Evolutionary conservation across 2,329 filamentous ascomycete species (phyloP), one percentile per base, ranked within the genome.

Genomic region (Neonectria punicea): DNA sequence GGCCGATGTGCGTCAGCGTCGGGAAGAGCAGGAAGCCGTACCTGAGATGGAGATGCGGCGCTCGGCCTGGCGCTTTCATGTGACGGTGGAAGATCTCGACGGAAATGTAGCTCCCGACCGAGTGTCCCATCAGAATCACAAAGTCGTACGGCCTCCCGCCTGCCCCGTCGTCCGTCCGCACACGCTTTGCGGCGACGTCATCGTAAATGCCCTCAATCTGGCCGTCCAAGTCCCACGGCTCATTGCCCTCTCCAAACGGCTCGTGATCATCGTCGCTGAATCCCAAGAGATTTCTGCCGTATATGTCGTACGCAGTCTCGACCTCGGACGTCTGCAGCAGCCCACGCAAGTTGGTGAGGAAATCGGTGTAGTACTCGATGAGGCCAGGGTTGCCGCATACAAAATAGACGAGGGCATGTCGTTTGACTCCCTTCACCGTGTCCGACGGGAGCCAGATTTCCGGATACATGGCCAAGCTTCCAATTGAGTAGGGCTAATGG

Each of bases 381-480:
- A 93, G 82, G 5, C 92, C 92, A 5, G 92, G 92, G 69, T 95
- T 95, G 20, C 92, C 92, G 30, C 90, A 87, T 44, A 95, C 84
- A 78, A 93, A 91, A 80, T 89, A 93, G 70, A 94, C 80, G 54
- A 94, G 85, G 65, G 79, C 80, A 65, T 74, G 79, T 14, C 67
- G 66, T 18, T 65, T 61, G 51, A 70, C 61, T 9, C 56, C 53
- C 20, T 68, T 67, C 28, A 64, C 64, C 53, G 69, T 67, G 25
- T 63, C 66, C 22, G 79, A 76, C 5, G 76, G 77, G 9, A 79
- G 62, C 56, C 70, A 78, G 44, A 79, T 72, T n/a, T 69, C 63
- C 8, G 74, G 63, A 2, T 59, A 63, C 75, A 75, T 76, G 16
- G 39, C 65, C 50, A 20, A 18, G 6, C 18, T 28, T 43, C 9